Evolutionary conservation across 768 basidiomycete genomes (phyloP), one percentile per base, ranked within the genome.

Genomic region (Macrocybe gigantea): DNA sequence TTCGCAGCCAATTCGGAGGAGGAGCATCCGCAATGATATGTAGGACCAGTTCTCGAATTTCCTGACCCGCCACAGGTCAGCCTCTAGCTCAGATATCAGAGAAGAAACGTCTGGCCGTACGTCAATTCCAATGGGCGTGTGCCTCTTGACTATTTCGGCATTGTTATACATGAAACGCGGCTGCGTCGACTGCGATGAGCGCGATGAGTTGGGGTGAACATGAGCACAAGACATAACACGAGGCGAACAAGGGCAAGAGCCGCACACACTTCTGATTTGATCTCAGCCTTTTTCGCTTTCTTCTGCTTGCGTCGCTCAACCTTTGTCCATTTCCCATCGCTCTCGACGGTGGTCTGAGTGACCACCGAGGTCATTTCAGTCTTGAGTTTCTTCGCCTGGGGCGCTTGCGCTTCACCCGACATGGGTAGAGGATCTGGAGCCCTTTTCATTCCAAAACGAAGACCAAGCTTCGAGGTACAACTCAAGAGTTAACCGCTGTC

Each of bases 91-190:
- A 31, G 50, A 30, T 22, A 7, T 7, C 11, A 8, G 14, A 12
- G 41, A 14, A 32, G 5, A 33, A n/a, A 31, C 8, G 15, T 9
- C 31, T 15, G 1, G 8, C 74, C 85, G 50, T 56, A 93, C 93
- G 47, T 84, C 84, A 50, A 94, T 82, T n/a, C 82, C 79, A 46
- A 94, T 77, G 35, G 89, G 83, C 55, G 84, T 77, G 33, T 78
- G 81, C 47, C 88, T 69, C 61, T 78, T 85, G 40, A 74, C 56
- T 49, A 94, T 93, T 52, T 92, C 90, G 10, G 70, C 67, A 54
- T 82, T 87, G 33, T 80, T 78, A 55, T 93, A 95, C 75, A 91
- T 80, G 64, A 95, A 94, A 48, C 78, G 67, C 0, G 91, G 88
- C 35, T 76, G 73, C n/a, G 67, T 73, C 10, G 69, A 62, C 77